These are phyloP conservation scores for Sphaerostilbella broomeana DNA, from an alignment of 2,329 filamentous ascomycete species.

Conservation along the genomic window DNA sequence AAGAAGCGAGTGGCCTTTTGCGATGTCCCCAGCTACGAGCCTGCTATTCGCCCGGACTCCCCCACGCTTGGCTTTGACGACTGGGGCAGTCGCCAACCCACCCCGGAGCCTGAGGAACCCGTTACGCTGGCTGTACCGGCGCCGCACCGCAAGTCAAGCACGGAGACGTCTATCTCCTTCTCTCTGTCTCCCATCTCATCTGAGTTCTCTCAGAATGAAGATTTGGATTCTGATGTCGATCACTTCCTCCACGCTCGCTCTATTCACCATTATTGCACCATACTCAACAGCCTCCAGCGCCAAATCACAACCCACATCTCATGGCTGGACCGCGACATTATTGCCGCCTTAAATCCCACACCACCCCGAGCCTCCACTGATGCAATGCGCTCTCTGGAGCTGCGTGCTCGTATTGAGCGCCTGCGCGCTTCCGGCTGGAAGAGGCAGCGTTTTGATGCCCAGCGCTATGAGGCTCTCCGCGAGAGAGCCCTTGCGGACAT, in stretches of 20 bases:
- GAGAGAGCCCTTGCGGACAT: conserved; percentile 48
- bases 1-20: conserved; percentile 36
- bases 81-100: conserved; percentile 23
- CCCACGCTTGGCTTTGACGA: conserved; percentile 53
- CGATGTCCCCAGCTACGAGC: conserved; percentile 33
- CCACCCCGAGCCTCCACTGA: conserved; percentile 22
- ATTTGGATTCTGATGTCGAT: conserved; percentile 20
- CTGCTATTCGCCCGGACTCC: conserved; percentile 51
- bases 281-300: conserved; percentile 40
- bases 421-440: conserved; percentile 50
- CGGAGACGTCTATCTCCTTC: conserved; percentile 4
- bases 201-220: conserved; percentile 10
- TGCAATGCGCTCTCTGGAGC: conserved; percentile 34
- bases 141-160: conserved; percentile 8
- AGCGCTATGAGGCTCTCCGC: conserved; percentile 46
- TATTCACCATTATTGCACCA: conserved; percentile 42
- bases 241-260: conserved; percentile 37
- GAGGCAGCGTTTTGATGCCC: conserved; percentile 47
- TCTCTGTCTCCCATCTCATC: conserved; percentile 12
- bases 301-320: conserved; percentile 45
- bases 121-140: conserved; percentile 13
- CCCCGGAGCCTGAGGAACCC: conserved; percentile 19
- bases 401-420: conserved; percentile 47
- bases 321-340: conserved; percentile 37
- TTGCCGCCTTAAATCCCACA: conserved; percentile 19